phyloP scores from a whole-genome alignment of 1,139 yeast genomes.

The Yamadazyma songkhlaensis region DNA sequence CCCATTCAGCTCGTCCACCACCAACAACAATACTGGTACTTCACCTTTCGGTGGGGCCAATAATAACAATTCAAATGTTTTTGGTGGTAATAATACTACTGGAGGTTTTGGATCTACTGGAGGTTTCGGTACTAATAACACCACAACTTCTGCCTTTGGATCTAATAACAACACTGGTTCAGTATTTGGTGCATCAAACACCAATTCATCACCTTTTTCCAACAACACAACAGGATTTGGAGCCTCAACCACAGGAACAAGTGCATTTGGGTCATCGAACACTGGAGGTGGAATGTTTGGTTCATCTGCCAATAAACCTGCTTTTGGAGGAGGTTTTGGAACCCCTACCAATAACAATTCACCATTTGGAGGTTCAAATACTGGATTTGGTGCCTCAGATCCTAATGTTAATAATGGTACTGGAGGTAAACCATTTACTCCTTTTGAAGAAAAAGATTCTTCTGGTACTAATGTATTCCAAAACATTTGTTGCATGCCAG shows the following conservation, averaged over 20 bases:
- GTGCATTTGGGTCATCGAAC: conserved; percentile 18
- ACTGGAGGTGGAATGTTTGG: conserved; percentile 25
- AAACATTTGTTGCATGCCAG: conserved; percentile 85
- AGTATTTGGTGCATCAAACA: conserved; percentile 33
- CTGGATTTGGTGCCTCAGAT: conserved; percentile 27
- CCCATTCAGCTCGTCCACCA: conserved; percentile 30
- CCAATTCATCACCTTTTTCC: conserved; percentile 11
- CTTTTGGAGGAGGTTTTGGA: conserved; percentile 23
- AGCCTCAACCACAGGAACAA: conserved; percentile 13
- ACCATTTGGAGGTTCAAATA: conserved; percentile 19
- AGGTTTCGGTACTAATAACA: conserved; percentile 21
- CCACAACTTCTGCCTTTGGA: conserved; percentile 36
- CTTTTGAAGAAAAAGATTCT: conserved; percentile 71
- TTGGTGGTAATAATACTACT: conserved; percentile 14
- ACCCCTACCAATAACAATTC: conserved; percentile 21
- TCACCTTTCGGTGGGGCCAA: conserved; percentile 26
- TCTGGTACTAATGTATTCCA: conserved; percentile 59
- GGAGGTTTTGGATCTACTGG: conserved; percentile 14
- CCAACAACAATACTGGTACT: conserved; percentile 15
- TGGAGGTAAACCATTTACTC: conserved; percentile 61
- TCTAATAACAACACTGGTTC: conserved; percentile 20
- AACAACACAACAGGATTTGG: conserved; percentile 13
- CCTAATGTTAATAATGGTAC: conserved; percentile 63
- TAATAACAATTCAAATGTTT: conserved; percentile 12
- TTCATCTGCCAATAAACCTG: conserved; percentile 14